Percentiles rank a stretch among this genome's conserved stretches.
Conservation (phyloP, 345 rosid genomes). For the Cochlearia excelsa region DNA sequence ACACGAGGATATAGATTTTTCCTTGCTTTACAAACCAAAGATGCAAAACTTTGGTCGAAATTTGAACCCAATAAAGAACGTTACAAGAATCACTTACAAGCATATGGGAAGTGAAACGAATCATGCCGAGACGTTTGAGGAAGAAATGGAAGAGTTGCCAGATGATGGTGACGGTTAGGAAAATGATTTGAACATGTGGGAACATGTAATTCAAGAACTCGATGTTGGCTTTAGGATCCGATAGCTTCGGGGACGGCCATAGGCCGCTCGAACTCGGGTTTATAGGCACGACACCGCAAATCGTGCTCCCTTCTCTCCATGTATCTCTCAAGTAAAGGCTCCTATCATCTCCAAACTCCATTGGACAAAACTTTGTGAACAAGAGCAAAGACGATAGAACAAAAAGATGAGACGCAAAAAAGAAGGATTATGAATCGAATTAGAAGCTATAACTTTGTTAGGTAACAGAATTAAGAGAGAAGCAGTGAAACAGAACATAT, state of each 20-base stretch:
- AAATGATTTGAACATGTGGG: constrained; percentile 28
- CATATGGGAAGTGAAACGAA: constrained; percentile 39
- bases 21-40: too few species aligned
- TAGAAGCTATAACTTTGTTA: too few species aligned
- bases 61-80: too few species aligned
- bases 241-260: constrained; percentile 18
- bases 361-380: too few species aligned
- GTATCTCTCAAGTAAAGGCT: constrained; percentile 35
- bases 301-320: constrained; percentile 35
- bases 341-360: constrained; percentile 32
- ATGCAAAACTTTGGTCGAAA: too few species aligned
- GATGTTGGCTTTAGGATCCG: constrained; percentile 24
- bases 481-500: too few species aligned
- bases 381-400: too few species aligned
- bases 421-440: too few species aligned
- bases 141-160: constrained; percentile 37
- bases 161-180: constrained; percentile 20
- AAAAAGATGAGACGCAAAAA: too few species aligned
- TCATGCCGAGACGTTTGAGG: constrained; percentile 32
- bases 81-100: too few species aligned
- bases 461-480: too few species aligned
- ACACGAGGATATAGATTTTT: too few species aligned
- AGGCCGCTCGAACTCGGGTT: constrained; percentile 34
- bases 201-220: constrained; percentile 21
- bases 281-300: constrained; percentile 25